Conservation (phyloP, 1,139 yeast genomes). For the Blastobotrys aristatus region DNA sequence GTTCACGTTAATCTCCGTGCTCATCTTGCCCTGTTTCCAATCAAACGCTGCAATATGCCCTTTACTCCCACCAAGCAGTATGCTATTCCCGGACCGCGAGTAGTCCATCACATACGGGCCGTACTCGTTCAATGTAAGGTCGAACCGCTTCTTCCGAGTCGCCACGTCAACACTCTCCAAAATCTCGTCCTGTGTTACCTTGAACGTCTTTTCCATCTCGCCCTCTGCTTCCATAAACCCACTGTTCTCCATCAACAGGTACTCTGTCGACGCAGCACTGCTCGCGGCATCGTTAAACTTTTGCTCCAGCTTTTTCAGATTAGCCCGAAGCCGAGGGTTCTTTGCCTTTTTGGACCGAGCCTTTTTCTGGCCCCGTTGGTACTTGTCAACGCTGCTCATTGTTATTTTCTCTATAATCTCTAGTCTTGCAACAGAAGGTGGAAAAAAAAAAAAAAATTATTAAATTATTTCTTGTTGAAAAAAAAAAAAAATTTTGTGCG, state of each 20-base stretch:
- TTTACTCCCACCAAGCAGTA: constrained; percentile 79
- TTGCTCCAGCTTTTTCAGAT: constrained; percentile 60
- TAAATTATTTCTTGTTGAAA: neutral
- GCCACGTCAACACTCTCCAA: constrained; percentile 70
- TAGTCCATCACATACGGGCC: constrained; percentile 87
- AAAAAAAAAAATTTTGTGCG: neutral
- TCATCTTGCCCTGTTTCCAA: constrained; percentile 83
- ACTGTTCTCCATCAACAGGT: constrained; percentile 72
- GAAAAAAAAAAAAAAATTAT: too few species aligned
- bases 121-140: constrained; percentile 64
- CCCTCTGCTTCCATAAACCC: constrained; percentile 91
- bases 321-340: constrained; percentile 60
- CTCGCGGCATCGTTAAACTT: constrained; percentile 73
- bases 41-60: constrained; percentile 97
- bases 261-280: constrained; percentile 82
- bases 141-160: constrained; percentile 66
- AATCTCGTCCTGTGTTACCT: constrained; percentile 78
- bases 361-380: constrained; percentile 18
- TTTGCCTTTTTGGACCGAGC: constrained; percentile 28
- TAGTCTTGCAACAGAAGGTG: too few species aligned
- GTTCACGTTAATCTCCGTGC: constrained; percentile 75
- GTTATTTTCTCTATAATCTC: too few species aligned
- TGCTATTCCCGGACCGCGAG: constrained; percentile 79
- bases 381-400: constrained; percentile 19
- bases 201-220: constrained; percentile 82